Evolutionary conservation across 1,139 yeast species (phyloP).

Genomic region (Arxiozyma slooffiae): DNA sequence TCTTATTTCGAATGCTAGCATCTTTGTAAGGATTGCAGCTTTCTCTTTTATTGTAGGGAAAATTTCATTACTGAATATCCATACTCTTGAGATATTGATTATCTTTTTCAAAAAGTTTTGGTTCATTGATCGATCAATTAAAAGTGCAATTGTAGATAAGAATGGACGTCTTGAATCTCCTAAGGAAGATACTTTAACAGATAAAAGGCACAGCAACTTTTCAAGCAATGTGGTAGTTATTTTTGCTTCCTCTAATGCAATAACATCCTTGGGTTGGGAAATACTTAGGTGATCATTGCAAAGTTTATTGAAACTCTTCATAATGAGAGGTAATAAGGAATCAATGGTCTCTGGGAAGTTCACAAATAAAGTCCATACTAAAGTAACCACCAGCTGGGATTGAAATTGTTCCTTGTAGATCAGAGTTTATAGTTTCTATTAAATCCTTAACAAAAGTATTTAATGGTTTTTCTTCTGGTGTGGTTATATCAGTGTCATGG

Average conservation of each 20-base stretch:
- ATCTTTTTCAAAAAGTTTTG: constrained; percentile 65
- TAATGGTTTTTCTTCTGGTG: constrained; percentile 48
- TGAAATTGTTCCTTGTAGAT: constrained; percentile 69
- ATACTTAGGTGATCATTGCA: constrained; percentile 82
- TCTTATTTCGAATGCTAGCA: constrained; percentile 85
- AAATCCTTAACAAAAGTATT: constrained; percentile 54
- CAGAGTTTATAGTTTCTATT: constrained; percentile 68
- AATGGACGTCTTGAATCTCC: constrained; percentile 93
- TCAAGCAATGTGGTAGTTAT: constrained; percentile 70
- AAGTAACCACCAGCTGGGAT: constrained; percentile 84
- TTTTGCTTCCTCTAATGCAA: constrained; percentile 49
- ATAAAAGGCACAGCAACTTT: constrained; percentile 65
- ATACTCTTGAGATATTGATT: constrained; percentile 65
- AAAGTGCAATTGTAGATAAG: constrained; percentile 73
- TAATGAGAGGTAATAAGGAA: constrained; percentile 59
- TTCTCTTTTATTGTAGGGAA: constrained; percentile 95
- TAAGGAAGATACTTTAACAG: constrained; percentile 68
- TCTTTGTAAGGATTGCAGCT: constrained; percentile 86
- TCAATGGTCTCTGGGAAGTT: constrained; percentile 68
- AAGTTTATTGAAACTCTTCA: constrained; percentile 80
- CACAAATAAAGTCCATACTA: constrained; percentile 74
- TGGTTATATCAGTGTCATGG: constrained; percentile 29
- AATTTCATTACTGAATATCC: constrained; percentile 84
- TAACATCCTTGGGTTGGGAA: constrained; percentile 38
- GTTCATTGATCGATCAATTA: constrained; percentile 82